Evolutionary conservation across 176 grass and related monocot genomes (phyloP).

Genomic region (Avena atlantica): DNA sequence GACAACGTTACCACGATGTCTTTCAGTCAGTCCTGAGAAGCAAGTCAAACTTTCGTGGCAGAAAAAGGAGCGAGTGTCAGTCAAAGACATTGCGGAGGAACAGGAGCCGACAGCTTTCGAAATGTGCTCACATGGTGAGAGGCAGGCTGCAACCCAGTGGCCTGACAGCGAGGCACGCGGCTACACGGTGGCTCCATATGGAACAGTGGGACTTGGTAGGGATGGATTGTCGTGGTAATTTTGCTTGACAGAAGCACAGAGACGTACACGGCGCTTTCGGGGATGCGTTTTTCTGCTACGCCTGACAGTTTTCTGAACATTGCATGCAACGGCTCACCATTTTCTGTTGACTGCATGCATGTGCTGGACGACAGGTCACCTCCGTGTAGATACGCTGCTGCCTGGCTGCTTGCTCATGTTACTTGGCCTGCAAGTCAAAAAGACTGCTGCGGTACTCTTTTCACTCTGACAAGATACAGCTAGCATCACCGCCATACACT

Average conservation of each 20-base stretch:
- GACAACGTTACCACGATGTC: background rate
- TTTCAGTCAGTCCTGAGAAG: background rate
- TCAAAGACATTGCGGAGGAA: background rate
- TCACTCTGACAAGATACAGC: no score
- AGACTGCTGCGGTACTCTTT: no score
- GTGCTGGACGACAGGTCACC: background rate
- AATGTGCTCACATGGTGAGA: background rate
- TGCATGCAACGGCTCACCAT: background rate
- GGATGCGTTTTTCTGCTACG: background rate
- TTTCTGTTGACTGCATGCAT: background rate
- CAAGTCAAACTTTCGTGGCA: background rate
- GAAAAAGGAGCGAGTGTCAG: background rate
- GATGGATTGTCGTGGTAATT: background rate
- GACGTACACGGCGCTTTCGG: background rate
- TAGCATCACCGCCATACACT: no score
- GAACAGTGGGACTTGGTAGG: no score
- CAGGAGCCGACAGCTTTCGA: background rate
- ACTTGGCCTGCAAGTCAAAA: background rate
- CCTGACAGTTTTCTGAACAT: no score
- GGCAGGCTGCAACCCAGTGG: background rate
- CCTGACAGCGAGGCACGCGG: background rate
- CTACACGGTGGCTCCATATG: no score
- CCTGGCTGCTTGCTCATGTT: background rate
- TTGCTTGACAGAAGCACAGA: background rate
- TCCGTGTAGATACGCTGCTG: background rate